These are phyloP conservation scores for Orbilia ellipsospora DNA, from an alignment of 2,329 filamentous ascomycete species.

Conservation along the genomic window DNA sequence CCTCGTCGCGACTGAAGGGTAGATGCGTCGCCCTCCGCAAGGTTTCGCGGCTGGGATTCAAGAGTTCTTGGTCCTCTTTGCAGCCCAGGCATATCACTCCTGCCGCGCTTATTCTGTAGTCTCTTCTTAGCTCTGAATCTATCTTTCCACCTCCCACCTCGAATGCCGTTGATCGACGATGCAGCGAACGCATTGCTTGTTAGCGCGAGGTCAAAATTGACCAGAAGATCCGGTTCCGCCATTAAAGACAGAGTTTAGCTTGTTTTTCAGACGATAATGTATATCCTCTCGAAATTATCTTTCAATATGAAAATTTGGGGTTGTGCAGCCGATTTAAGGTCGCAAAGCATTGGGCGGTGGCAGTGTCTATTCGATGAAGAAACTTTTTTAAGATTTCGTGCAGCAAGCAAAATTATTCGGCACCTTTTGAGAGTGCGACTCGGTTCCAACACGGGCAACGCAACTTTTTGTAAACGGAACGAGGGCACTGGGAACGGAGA, in stretches of 20 bases:
- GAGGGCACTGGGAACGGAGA: too few species aligned
- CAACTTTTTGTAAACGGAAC: too few species aligned
- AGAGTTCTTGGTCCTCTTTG: slow-evolving; percentile 45
- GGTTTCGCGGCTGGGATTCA: slow-evolving; percentile 24
- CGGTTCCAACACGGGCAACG: slow-evolving; percentile 13
- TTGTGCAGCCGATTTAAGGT: too few species aligned
- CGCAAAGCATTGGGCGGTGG: too few species aligned
- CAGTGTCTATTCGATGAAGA: too few species aligned
- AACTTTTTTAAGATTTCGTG: too few species aligned
- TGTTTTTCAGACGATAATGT: too few species aligned
- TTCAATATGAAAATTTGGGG: too few species aligned
- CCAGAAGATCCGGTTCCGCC: slow-evolving; percentile 93
- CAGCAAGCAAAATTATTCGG: background rate
- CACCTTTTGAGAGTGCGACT: background rate
- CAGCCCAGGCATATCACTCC: slow-evolving; percentile 59
- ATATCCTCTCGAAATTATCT: too few species aligned
- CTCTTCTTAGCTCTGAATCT: slow-evolving; percentile 81
- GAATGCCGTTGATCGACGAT: slow-evolving; percentile 70
- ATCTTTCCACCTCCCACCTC: slow-evolving; percentile 93
- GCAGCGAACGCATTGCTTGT: slow-evolving; percentile 73
- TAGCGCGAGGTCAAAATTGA: slow-evolving; percentile 83
- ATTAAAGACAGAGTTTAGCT: slow-evolving; percentile 66
- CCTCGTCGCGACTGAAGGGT: slow-evolving; percentile 44
- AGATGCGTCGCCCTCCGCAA: slow-evolving; percentile 42
- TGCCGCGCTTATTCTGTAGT: slow-evolving; percentile 68